A percentile compares a stretch with the other conserved stretches of the same genome.
phyloP scores from a whole-genome alignment of 495 filamentous ascomycete species.

The Hyaloscypha hepaticicola region DNA sequence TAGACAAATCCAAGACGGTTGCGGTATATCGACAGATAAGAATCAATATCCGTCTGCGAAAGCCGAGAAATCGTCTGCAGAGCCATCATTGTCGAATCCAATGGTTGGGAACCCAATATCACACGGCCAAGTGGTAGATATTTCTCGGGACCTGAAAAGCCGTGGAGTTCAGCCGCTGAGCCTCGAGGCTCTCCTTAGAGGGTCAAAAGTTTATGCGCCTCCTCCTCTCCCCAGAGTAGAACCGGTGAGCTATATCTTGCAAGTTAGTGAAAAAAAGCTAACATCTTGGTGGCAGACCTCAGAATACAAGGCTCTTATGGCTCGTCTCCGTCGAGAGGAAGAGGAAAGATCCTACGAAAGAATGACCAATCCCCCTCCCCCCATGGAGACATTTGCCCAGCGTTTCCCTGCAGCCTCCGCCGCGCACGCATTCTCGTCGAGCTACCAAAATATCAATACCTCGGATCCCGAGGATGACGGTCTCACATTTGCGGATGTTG shows the following conservation, averaged over 20 bases:
- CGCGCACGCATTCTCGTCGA: slow-evolving; percentile 48
- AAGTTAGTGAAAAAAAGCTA: slow-evolving; percentile 5
- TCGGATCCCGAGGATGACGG: slow-evolving; percentile 51
- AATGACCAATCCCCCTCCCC: slow-evolving; percentile 62
- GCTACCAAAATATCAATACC: slow-evolving; percentile 32
- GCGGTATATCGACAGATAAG: not conserved
- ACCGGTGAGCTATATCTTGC: slow-evolving; percentile 56
- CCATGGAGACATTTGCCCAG: slow-evolving; percentile 55
- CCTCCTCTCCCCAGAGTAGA: slow-evolving; percentile 76
- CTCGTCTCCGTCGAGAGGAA: slow-evolving; percentile 72
- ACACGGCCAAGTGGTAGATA: slow-evolving; percentile 70
- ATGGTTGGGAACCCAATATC: slow-evolving; percentile 69
- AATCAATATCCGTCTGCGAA: not conserved
- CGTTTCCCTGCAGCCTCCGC: slow-evolving; percentile 49
- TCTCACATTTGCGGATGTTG: slow-evolving; percentile 65
- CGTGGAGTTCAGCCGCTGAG: slow-evolving; percentile 35
- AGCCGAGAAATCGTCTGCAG: slow-evolving; percentile 9
- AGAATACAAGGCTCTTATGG: slow-evolving; percentile 90
- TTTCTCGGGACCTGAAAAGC: slow-evolving; percentile 56
- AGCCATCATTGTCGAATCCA: slow-evolving; percentile 31
- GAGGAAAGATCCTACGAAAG: slow-evolving; percentile 77
- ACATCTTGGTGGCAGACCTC: slow-evolving; percentile 54
- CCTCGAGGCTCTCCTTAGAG: slow-evolving; percentile 66
- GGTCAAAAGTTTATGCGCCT: slow-evolving; percentile 70
- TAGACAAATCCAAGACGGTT: not conserved